Base-by-base conservation (phyloP, 1,284 basidiomycete species). In the Trichosporon ovoides region DNA sequence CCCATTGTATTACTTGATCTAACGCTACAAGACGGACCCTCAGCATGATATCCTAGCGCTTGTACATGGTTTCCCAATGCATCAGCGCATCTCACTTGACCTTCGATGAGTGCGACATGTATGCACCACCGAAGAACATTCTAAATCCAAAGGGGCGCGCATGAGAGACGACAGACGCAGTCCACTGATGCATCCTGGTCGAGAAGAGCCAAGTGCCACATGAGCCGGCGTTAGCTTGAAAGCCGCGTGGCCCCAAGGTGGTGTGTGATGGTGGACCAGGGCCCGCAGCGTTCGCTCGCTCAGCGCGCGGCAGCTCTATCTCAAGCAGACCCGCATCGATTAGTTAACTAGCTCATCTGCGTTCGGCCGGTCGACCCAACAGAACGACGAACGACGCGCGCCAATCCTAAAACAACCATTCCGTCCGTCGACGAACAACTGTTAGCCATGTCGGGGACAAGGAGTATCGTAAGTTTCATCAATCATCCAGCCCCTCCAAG, bases 391-490 rank as follows among this genome's bases (percentile, higher is more conserved):
- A 35, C 24, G 22, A 18, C 35, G 35, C 50, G 33, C 55, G 20
- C 16, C 28, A 16, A 48, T 22, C 11, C 14, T 50, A 34, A 46
- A 16, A 31, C 22, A 37, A 28, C 46, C 49, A 37, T 24, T 35
- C 20, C 31, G 28, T 48, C 61, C 28, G 56, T 56, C 34, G 58
- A 60, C 40, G 40, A 60, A n/a, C 50, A 63, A 24, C 54, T 60
- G 13, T 11, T 56, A 49, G 53, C 48, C 12, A 64, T 64, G 63
- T 64, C 61, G 50, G 66, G 63, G 22, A 58, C 65, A 43, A 54
- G 66, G 52, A 70, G 68, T 61, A 62, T 68, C 46, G 68, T 70
- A 55, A 62, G 68, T 65, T n/a, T n/a, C n/a, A n/a, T n/a, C n/a
- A n/a, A n/a, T n/a, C n/a, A n/a, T n/a, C n/a, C n/a, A n/a, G n/a